Base-by-base conservation (phyloP, 2,329 filamentous ascomycete species). In the Pseudopyrenochaeta lycopersici region DNA sequence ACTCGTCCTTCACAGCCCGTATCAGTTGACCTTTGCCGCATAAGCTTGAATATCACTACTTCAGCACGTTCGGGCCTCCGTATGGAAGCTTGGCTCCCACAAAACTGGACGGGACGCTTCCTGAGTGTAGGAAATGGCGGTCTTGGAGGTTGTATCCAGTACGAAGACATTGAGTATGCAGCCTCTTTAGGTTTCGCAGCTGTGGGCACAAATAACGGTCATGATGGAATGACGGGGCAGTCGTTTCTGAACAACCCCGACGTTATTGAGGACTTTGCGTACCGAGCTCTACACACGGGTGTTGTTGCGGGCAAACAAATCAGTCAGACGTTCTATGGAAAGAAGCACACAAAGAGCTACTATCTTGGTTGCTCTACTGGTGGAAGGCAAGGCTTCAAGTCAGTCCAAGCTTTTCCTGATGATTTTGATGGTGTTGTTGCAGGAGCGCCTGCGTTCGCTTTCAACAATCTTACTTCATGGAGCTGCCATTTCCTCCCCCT, bases 181-280 rank as follows among this genome's bases (percentile, higher is more conserved):
- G 56, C 71, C 11, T 59, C 60, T 9, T 63, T 75, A 23, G 77
- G 77, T 0, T 80, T 79, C 46, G 74, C 78, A 0, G 64, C 72
- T 14, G 75, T 78, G 4, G 74, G 73, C 10, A 74, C 73, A 2
- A 79, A 80, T 60, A 78, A 75, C 18, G 77, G 78, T 1, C 77
- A 80, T 51, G 76, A 79, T 48, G 78, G 78, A 7, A 76, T 72
- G 5, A 76, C 73, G 2, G 82, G 81, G n/a, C 49, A 67, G 21
- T 71, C 79, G 0, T 83, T 84, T 57, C 77, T 78, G 42, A 71
- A 77, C 15, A 79, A 81, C 18, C 66, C 76, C 0, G 79, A 80
- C n/a, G 73, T 81, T 10, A 60, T 83, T 1, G 72, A 76, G 31
- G 82, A 84, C 54, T 84, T 82, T 57, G 79, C 78, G 9, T 82